These are phyloP conservation scores for Colletotrichum liriopes DNA, from an alignment of 2,329 filamentous ascomycete species.

Conservation along the genomic window DNA sequence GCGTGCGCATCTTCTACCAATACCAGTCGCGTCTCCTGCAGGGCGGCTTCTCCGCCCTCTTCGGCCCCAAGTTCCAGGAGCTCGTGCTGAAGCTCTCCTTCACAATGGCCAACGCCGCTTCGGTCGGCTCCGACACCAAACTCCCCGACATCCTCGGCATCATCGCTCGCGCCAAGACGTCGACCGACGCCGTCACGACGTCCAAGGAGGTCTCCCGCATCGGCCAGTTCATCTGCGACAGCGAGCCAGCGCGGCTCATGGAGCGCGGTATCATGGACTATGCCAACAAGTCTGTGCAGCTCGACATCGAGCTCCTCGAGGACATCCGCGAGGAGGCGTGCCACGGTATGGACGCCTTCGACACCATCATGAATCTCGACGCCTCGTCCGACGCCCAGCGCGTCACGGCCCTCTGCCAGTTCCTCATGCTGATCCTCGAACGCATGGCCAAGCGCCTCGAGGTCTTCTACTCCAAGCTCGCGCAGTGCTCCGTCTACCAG, in stretches of 20 bases:
- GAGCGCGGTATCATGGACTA: slow-evolving; percentile 68
- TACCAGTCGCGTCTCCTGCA: slow-evolving; percentile 68
- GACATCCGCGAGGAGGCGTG: slow-evolving; percentile 68
- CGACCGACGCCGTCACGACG: slow-evolving; percentile 60
- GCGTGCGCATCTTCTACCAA: slow-evolving; percentile 66
- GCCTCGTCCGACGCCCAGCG: slow-evolving; percentile 55
- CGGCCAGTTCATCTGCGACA: slow-evolving; percentile 64
- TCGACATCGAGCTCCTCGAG: slow-evolving; percentile 69
- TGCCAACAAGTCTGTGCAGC: slow-evolving; percentile 62
- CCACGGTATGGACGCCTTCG: slow-evolving; percentile 70
- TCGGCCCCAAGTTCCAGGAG: slow-evolving; percentile 67
- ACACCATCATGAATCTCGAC: slow-evolving; percentile 60
- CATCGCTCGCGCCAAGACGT: slow-evolving; percentile 60
- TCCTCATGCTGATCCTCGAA: slow-evolving; percentile 67
- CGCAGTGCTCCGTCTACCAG: slow-evolving; percentile 64
- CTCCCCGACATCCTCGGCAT: slow-evolving; percentile 63
- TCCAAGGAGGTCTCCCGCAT: slow-evolving; percentile 66
- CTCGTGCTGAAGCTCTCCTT: slow-evolving; percentile 69
- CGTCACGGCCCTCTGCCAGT: slow-evolving; percentile 59
- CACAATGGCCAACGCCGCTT: slow-evolving; percentile 59
- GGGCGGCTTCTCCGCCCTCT: slow-evolving; percentile 61
- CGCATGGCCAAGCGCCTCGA: slow-evolving; percentile 67
- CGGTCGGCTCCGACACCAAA: slow-evolving; percentile 51
- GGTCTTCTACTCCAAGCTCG: slow-evolving; percentile 67
- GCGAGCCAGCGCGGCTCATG: slow-evolving; percentile 63